Evolutionary conservation across 2,329 filamentous ascomycete genomes (phyloP).

Genomic region (Cyanodermella asteris): DNA sequence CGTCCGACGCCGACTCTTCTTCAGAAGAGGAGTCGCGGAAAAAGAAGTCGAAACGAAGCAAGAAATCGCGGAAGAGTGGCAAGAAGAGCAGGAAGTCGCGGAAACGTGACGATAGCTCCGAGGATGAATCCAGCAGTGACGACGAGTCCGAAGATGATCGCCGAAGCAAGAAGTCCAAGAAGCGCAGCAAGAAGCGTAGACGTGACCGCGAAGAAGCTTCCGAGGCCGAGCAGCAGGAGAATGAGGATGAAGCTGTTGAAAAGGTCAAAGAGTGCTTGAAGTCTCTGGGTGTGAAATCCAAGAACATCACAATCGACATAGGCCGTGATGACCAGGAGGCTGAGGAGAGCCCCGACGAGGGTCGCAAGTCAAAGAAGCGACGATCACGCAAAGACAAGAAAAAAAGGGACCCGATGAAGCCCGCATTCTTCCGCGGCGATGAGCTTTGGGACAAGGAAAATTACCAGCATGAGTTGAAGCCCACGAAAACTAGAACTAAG

Average conservation of each 20-base stretch:
- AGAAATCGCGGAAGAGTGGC: slow-evolving; percentile 11
- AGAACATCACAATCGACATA: slow-evolving; percentile 1
- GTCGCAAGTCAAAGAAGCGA: neutral
- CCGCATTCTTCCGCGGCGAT: slow-evolving; percentile 40
- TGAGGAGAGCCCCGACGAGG: slow-evolving; percentile 6
- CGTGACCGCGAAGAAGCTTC: too few species aligned
- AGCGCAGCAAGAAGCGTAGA: too few species aligned
- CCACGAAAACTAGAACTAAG: slow-evolving; percentile 41
- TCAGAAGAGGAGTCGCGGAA: slow-evolving; percentile 12
- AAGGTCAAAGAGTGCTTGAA: slow-evolving; percentile 3
- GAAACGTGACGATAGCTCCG: too few species aligned
- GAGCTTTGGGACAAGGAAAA: slow-evolving; percentile 34
- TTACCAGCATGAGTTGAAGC: slow-evolving; percentile 46
- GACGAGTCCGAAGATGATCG: slow-evolving; percentile 11
- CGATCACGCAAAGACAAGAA: slow-evolving; percentile 14
- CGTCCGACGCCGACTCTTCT: slow-evolving; percentile 4
- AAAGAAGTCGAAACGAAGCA: slow-evolving; percentile 18
- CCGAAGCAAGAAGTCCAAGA: too few species aligned
- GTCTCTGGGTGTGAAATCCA: too few species aligned
- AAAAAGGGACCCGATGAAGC: slow-evolving; percentile 9
- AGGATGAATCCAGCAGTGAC: slow-evolving; percentile 11
- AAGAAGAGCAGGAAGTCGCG: slow-evolving; percentile 6
- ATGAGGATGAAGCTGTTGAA: slow-evolving; percentile 2
- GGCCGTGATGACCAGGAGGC: slow-evolving; percentile 8
- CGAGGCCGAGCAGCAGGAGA: slow-evolving; percentile 6